phyloP scores from a whole-genome alignment of 2,329 filamentous ascomycete species.

The Pleurostoma richardsiae region DNA sequence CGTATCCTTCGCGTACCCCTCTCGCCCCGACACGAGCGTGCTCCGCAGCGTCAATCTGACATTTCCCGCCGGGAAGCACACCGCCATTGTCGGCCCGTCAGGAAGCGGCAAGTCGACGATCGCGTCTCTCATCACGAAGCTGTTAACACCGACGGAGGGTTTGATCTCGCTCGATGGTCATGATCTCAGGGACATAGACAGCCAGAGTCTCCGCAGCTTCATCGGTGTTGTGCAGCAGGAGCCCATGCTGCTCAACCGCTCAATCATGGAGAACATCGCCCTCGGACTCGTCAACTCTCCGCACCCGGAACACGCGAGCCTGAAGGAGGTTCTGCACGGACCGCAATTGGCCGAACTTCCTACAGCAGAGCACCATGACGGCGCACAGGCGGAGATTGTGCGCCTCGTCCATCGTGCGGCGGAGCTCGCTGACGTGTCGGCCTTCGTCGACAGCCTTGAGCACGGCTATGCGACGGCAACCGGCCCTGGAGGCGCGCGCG shows the following conservation, averaged over 20 bases:
- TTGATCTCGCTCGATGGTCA: constrained; percentile 40
- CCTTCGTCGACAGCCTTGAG: constrained; percentile 16
- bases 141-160: constrained; percentile 42
- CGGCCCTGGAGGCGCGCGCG: constrained; percentile 31
- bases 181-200: constrained; percentile 71
- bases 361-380: constrained; percentile 10
- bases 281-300: constrained; percentile 32
- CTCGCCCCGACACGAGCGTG: constrained; percentile 52
- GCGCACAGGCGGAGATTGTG: constrained; percentile 34
- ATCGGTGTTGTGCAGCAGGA: constrained; percentile 28
- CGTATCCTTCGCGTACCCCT: constrained; percentile 62
- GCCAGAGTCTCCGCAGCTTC: constrained; percentile 21
- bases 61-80: constrained; percentile 36
- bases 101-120: constrained; percentile 44
- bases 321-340: constrained; percentile 33
- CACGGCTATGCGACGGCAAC: constrained; percentile 30
- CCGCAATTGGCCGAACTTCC: constrained; percentile 40
- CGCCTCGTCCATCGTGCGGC: constrained; percentile 14
- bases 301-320: constrained; percentile 20
- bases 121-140: constrained; percentile 43
- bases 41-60: constrained; percentile 40
- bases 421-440: constrained; percentile 3
- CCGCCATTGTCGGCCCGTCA: constrained; percentile 39
- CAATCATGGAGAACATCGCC: constrained; percentile 36
- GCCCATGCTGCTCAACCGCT: constrained; percentile 23